Evolutionary conservation across 805 yeast species (phyloP), one percentile per base, ranked within the genome.

Genomic region (Lipomyces sp.): DNA sequence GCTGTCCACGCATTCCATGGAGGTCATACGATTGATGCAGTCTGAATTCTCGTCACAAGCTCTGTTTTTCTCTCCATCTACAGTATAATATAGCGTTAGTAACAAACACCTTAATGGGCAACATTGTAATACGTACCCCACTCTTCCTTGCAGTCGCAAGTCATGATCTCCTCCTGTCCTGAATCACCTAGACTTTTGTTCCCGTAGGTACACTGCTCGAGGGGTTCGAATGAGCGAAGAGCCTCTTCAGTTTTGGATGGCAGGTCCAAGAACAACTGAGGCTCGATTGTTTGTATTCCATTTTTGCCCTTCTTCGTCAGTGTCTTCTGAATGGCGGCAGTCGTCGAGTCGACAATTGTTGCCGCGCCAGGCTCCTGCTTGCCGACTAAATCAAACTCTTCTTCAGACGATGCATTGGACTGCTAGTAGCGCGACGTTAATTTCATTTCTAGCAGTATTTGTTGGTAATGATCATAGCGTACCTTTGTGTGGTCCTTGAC

Each of bases 11-110:
- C 98, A 91, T 68, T 91, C 98, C 43, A 91, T 89, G 35, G 89
- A 84, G 0, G 98, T 93, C 45, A 89, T 77, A 45, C 98, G 72
- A 68, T 91, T 91, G 62, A 93, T 89, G 76, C 98, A 91, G 66
- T 84, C 89, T 14, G 93, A 83, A 57, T 83, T 82, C 28, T 84
- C 86, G 31, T 82, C 86, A 75, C 98, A 91, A 1, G 97, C 95
- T 59, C 80, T 80, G 47, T 70, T 71, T 5, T 61, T 62, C 0
- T 72, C 77, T 29, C 65, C 61, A 22, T 70, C 72, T 43, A 32
- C 18, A 39, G 32, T 13, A 19, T 38, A 21, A 10, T 5, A n/a
- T n/a, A n/a, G n/a, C n/a, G n/a, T n/a, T n/a, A n/a, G n/a, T n/a
- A n/a, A n/a, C n/a, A n/a, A n/a, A 10, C 32, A 6, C 38, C 19